Base-by-base conservation (phyloP, 495 filamentous ascomycete genomes). In the Polyplosphaeria fusca region DNA sequence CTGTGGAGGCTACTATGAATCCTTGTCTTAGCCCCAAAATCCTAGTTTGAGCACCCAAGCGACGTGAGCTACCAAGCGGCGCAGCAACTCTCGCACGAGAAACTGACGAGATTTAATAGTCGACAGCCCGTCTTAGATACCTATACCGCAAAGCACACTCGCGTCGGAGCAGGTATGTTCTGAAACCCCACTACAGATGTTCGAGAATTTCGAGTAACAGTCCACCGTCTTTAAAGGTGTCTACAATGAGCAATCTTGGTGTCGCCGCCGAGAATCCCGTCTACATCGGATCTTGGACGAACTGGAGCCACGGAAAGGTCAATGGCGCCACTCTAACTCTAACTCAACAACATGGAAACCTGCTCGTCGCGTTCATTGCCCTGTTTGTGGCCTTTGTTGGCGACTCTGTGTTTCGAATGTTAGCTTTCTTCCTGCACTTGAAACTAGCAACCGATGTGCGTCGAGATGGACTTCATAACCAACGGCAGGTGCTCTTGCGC, bases 291-390 rank as follows among this genome's bases (percentile, higher is more conserved):
- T 14, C n/a, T 5, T 54, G 50, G 50, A 39, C 32, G 4, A 45
- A 45, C 26, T 54, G 50, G 38, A 41, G 25, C 4, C 23, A 30
- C 13, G 50, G 38, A 12, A 16, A 20, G 37, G 41, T 54, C 12
- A 2, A 44, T 28, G 50, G 50, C 5, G 37, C 47, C 2, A 51
- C 47, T 12, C 20, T 51, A 3, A 51, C 47, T 14, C 18, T 39
- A n/a, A 38, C 3, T 5, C 28, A 51, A 24, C n/a, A 18, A 7
- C n/a, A 51, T 38, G 47, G 27, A 12, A 40, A 19, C 11, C 12
- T 54, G 23, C 50, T 54, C 14, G 22, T 54, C n/a, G 39, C 50
- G 16, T 54, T 54, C 22, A 30, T 54, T 19, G 50, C 50, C 7
- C 22, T 54, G 3, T 45, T 54, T 25, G 39, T 45, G 18, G 18